These are phyloP conservation scores for Leucocoprinus leucothites DNA, from an alignment of 768 basidiomycete species.

Conservation along the genomic window DNA sequence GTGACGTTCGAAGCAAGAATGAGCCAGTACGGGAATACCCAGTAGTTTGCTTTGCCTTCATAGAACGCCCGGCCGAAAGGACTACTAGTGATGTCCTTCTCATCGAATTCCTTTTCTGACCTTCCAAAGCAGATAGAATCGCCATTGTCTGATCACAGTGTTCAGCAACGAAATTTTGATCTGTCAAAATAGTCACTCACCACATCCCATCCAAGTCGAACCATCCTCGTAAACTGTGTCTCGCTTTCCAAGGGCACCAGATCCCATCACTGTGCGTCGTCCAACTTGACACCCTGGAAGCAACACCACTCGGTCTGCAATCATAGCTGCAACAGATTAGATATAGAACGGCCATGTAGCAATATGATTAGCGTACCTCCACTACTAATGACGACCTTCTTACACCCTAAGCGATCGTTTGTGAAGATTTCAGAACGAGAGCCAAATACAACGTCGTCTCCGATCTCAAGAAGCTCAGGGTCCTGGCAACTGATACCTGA, in stretches of 20 bases:
- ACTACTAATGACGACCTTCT: constrained; percentile 35
- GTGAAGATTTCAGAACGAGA: constrained; percentile 43
- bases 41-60: constrained; percentile 34
- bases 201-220: constrained; percentile 46
- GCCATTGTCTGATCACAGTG: constrained; percentile 27
- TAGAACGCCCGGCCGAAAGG: constrained; percentile 45
- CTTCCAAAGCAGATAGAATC: constrained; percentile 35
- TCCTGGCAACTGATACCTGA: constrained; percentile 43
- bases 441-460: constrained; percentile 48
- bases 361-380: constrained; percentile 26
- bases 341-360: not conserved
- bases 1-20: constrained; percentile 34
- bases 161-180: not conserved
- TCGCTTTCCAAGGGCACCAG: constrained; percentile 43
- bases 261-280: constrained; percentile 40
- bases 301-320: constrained; percentile 47
- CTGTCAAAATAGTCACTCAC: constrained; percentile 19
- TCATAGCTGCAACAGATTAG: constrained; percentile 34
- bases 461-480: constrained; percentile 45
- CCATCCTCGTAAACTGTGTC: constrained; percentile 37
- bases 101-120: constrained; percentile 18
- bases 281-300: constrained; percentile 40
- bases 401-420: constrained; percentile 37
- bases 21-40: constrained; percentile 36
- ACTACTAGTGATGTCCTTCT: constrained; percentile 29